Evolutionary conservation across 768 basidiomycete species (phyloP).

Genomic region (Suillus paluster): DNA sequence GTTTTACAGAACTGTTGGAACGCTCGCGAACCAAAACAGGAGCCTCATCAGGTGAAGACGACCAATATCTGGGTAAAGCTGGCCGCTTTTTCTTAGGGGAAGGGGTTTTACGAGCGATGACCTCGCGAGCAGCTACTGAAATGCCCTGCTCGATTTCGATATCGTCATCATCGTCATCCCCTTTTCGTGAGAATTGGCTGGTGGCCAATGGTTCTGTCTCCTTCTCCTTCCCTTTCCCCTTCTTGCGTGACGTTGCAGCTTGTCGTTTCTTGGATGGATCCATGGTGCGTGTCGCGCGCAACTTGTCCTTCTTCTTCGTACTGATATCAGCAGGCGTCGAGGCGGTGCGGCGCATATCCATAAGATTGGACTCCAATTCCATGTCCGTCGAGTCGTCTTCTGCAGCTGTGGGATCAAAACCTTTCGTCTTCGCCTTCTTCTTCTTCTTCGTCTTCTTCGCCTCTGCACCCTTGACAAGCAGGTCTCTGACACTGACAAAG

Average conservation of each 20-base stretch:
- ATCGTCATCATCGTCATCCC: slow-evolving; percentile 58
- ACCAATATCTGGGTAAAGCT: slow-evolving; percentile 14
- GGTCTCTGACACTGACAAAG: slow-evolving; percentile 70
- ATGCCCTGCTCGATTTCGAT: slow-evolving; percentile 55
- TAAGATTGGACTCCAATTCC: slow-evolving; percentile 64
- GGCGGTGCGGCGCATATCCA: slow-evolving; percentile 52
- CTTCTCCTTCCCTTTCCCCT: slow-evolving; percentile 31
- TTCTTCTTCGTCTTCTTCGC: slow-evolving; percentile 54
- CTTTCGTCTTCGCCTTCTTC: slow-evolving; percentile 42
- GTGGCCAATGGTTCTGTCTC: slow-evolving; percentile 29
- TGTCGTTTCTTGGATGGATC: slow-evolving; percentile 30
- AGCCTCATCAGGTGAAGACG: slow-evolving; percentile 20
- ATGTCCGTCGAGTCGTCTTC: slow-evolving; percentile 71
- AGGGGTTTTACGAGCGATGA: slow-evolving; percentile 11
- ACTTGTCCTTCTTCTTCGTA: slow-evolving; percentile 39
- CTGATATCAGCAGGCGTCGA: slow-evolving; percentile 39
- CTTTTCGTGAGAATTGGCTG: slow-evolving; percentile 50
- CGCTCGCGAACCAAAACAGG: neutral
- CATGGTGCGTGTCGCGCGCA: slow-evolving; percentile 53
- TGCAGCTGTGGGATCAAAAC: slow-evolving; percentile 54
- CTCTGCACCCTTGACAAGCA: slow-evolving; percentile 54
- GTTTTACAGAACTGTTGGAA: neutral
- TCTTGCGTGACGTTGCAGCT: slow-evolving; percentile 17
- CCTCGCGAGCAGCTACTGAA: slow-evolving; percentile 11
- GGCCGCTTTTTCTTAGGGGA: slow-evolving; percentile 9